A percentile compares a stretch with the other conserved stretches of the same genome.
Conservation (phyloP, 2,329 filamentous ascomycete species). For the Diplodia mutila region DNA sequence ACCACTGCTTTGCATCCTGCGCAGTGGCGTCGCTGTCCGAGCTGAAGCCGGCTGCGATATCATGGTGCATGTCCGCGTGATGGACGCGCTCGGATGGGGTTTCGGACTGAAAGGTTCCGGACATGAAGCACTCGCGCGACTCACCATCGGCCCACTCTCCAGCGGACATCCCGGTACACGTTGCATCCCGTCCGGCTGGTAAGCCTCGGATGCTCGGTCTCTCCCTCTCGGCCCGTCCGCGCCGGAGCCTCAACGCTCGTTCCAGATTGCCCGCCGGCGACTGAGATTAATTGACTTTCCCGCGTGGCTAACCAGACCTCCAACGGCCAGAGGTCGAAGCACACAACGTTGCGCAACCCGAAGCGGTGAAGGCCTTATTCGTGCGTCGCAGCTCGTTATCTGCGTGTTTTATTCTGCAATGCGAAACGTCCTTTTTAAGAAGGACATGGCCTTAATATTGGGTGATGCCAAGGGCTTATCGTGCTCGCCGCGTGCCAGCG, state of each 20-base stretch:
- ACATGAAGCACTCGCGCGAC: not conserved
- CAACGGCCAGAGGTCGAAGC: too few species aligned
- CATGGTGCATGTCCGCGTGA: too few species aligned
- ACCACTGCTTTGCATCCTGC: not conserved
- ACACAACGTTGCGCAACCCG: too few species aligned
- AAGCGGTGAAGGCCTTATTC: too few species aligned
- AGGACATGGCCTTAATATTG: too few species aligned
- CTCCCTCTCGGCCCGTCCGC: conserved; percentile 9
- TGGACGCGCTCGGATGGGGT: not conserved
- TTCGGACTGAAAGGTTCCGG: not conserved
- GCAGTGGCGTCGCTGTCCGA: not conserved
- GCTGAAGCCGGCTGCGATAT: not conserved
- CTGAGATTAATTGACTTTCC: not conserved
- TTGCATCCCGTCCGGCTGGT: conserved; percentile 3
- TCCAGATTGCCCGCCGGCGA: not conserved
- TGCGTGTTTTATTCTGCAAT: too few species aligned
- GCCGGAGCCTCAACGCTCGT: not conserved
- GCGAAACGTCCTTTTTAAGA: too few species aligned
- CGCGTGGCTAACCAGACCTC: not conserved
- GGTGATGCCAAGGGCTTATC: too few species aligned
- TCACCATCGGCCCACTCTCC: not conserved
- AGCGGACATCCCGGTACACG: not conserved
- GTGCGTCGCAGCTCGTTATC: too few species aligned
- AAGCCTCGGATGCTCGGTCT: conserved; percentile 8
- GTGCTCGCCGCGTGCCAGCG: too few species aligned